Conservation (phyloP, 1,284 basidiomycete genomes). For the Cutaneotrichosporon spelunceum region DNA sequence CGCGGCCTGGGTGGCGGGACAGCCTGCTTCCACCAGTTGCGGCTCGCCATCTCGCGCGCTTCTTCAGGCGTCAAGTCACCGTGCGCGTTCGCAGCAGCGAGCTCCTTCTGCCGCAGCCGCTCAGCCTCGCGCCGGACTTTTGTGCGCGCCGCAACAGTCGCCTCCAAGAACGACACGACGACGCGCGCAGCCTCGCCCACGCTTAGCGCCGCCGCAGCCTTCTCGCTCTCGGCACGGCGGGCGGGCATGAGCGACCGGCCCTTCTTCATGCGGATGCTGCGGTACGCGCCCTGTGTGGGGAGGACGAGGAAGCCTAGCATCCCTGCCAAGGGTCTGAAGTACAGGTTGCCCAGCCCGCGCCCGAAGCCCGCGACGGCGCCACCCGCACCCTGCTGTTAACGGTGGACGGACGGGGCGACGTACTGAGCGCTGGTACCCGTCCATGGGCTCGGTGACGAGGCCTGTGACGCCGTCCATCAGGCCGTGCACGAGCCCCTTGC, state of each 20-base stretch:
- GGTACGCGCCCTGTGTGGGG: background rate
- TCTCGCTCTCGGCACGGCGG: background rate
- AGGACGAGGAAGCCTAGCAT: background rate
- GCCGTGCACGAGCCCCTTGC: constrained; percentile 49
- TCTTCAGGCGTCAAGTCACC: background rate
- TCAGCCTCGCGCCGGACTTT: background rate
- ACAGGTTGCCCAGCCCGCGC: background rate
- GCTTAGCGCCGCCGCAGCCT: background rate
- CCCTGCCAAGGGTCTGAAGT: background rate
- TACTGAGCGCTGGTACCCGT: constrained; percentile 31
- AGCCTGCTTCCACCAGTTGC: constrained; percentile 2
- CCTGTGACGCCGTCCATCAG: constrained; percentile 60
- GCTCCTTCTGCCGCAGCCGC: background rate
- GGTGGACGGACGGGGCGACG: background rate
- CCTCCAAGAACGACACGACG: background rate
- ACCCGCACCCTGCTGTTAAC: constrained; percentile 10
- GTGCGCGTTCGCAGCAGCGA: background rate
- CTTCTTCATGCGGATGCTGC: background rate
- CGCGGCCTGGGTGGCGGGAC: background rate
- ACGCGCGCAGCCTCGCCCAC: background rate
- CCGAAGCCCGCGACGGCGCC: constrained; percentile 11
- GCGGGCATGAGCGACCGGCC: background rate
- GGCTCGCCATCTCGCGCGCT: background rate
- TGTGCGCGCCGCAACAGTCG: background rate
- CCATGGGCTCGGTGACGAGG: constrained; percentile 55